These are phyloP conservation scores for Yamadazyma philogaea DNA, from an alignment of 805 yeast species.

Conservation along the genomic window DNA sequence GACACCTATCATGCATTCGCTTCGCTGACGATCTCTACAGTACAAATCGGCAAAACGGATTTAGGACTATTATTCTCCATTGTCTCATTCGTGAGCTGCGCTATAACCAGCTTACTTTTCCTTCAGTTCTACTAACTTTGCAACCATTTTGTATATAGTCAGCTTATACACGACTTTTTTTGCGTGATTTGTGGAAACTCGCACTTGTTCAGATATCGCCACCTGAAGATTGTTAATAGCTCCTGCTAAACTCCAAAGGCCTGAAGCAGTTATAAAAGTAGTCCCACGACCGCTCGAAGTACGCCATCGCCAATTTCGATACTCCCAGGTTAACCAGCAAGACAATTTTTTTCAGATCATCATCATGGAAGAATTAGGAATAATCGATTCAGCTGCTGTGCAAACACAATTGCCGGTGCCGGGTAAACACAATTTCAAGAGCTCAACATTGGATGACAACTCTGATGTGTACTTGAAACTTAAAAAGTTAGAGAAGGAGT, in stretches of 20 bases:
- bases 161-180: slow-evolving; percentile 6
- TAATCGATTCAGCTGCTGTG: slow-evolving; percentile 18
- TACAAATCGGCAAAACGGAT: slow-evolving; percentile 23
- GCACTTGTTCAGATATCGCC: slow-evolving; percentile 8
- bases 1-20: slow-evolving; percentile 18
- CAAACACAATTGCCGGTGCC: slow-evolving; percentile 7
- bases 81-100: slow-evolving; percentile 5
- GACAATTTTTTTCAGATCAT: neutral
- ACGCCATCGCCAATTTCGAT: no score
- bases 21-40: slow-evolving; percentile 12
- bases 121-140: slow-evolving; percentile 2
- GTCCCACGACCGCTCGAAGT: neutral
- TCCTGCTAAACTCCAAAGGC: neutral
- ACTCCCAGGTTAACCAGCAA: neutral
- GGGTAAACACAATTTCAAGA: slow-evolving; percentile 3
- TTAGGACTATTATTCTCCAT: slow-evolving; percentile 15
- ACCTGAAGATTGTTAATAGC: slow-evolving; percentile 5
- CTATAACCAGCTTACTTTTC: slow-evolving; percentile 1
- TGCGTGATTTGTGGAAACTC: slow-evolving; percentile 3
- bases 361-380: slow-evolving; percentile 39
- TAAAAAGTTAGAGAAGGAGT: slow-evolving; percentile 86
- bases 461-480: slow-evolving; percentile 77
- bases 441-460: slow-evolving; percentile 25
- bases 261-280: neutral
- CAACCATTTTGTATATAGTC: slow-evolving; percentile 2